phyloP scores from a whole-genome alignment of 2,329 filamentous ascomycete species.

The Ascochyta clinopodiicola region DNA sequence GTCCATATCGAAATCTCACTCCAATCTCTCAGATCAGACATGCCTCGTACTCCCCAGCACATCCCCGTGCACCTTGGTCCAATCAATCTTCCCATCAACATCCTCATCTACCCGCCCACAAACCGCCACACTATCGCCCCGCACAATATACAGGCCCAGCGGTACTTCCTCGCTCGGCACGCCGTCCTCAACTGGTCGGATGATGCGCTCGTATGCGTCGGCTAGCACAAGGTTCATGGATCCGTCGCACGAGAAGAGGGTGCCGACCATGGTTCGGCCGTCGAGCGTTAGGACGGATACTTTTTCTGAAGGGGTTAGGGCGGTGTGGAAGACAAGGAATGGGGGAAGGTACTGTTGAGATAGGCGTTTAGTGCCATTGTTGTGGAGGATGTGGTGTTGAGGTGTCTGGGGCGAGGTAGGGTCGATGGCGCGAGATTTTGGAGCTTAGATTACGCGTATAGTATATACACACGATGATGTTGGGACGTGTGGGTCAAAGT shows the following conservation, averaged over 20 bases:
- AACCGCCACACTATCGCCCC: constrained; percentile 92
- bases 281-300: constrained; percentile 91
- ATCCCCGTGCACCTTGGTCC: constrained; percentile 85
- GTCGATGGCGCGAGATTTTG: neutral
- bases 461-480: too few species aligned
- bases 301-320: constrained; percentile 68
- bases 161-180: constrained; percentile 81
- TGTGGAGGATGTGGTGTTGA: neutral
- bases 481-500: neutral
- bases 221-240: constrained; percentile 90
- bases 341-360: constrained; percentile 47
- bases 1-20: neutral
- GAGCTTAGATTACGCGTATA: neutral
- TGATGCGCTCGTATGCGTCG: constrained; percentile 86
- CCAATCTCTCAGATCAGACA: constrained; percentile 23
- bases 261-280: constrained; percentile 79
- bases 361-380: constrained; percentile 53
- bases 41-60: constrained; percentile 88
- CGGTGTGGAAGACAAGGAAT: neutral
- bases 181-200: constrained; percentile 81
- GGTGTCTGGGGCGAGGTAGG: neutral
- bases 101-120: constrained; percentile 90
- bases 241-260: constrained; percentile 84
- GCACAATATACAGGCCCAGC: constrained; percentile 87
- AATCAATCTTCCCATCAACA: constrained; percentile 89